Evolutionary conservation across 2,329 filamentous ascomycete genomes (phyloP).

Genomic region (Fusarium sp.): DNA sequence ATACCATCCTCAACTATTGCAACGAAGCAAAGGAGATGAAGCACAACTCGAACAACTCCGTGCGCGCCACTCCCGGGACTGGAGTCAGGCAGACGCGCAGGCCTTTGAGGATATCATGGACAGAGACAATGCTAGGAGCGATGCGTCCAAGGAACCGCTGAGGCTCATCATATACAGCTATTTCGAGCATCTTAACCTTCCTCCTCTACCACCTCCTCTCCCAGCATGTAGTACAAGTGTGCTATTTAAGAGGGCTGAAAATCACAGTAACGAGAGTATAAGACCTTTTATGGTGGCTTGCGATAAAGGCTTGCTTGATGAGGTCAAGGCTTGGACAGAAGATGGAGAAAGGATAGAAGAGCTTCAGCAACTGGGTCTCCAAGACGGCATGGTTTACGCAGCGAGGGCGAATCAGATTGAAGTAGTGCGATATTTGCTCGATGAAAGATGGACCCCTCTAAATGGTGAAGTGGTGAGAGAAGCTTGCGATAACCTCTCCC

Average conservation of each 20-base stretch:
- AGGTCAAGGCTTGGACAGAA: background rate
- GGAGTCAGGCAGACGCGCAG: background rate
- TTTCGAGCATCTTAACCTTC: background rate
- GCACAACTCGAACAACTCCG: background rate
- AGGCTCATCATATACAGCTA: background rate
- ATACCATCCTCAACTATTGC: background rate
- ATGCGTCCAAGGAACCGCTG: too few species aligned
- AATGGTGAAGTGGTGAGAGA: background rate
- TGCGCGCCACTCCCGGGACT: background rate
- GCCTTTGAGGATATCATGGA: background rate
- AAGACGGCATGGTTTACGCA: background rate
- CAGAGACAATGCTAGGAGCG: background rate
- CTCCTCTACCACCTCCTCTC: background rate
- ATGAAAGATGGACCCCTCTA: background rate
- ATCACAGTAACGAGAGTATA: accelerated
- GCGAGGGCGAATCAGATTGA: background rate
- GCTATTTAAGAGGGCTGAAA: background rate
- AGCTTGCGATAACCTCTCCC: background rate
- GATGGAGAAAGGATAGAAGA: background rate
- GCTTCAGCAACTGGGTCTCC: background rate
- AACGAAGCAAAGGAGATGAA: background rate
- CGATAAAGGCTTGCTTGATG: background rate
- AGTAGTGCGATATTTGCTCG: background rate
- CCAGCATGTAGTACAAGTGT: background rate
- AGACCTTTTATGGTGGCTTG: background rate